Percentiles rank a stretch among this genome's conserved stretches.
Conservation (phyloP, 768 basidiomycete genomes). For the Epithele typhae region DNA sequence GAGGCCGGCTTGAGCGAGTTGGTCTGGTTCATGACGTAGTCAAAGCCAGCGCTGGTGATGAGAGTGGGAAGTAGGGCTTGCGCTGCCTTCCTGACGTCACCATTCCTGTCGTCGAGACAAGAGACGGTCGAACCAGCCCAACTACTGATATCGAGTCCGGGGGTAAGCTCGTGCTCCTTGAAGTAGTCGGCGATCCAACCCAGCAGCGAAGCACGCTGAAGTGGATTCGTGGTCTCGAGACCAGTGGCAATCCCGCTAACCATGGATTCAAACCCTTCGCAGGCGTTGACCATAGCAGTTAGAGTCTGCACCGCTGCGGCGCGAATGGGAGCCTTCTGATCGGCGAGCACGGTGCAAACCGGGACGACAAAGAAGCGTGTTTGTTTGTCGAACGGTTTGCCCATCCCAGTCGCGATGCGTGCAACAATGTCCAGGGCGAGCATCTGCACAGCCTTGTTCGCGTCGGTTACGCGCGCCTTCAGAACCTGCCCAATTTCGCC, state of each 20-base stretch:
- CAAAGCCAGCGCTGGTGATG: constrained; percentile 72
- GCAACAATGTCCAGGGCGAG: constrained; percentile 88
- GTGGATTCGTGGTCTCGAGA: constrained; percentile 82
- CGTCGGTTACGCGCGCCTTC: constrained; percentile 84
- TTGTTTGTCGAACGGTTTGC: constrained; percentile 91
- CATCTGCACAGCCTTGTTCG: constrained; percentile 90
- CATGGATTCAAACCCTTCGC: constrained; percentile 82
- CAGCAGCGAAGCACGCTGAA: constrained; percentile 76
- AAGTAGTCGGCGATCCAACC: constrained; percentile 81
- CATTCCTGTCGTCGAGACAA: constrained; percentile 86
- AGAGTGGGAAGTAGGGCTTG: constrained; percentile 75
- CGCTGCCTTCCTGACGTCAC: constrained; percentile 90
- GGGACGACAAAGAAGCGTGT: constrained; percentile 71
- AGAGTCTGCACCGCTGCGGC: constrained; percentile 73
- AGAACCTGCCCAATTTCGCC: constrained; percentile 89
- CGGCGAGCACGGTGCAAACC: constrained; percentile 80
- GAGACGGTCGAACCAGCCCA: constrained; percentile 64
- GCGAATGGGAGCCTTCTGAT: constrained; percentile 88
- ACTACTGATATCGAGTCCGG: constrained; percentile 61
- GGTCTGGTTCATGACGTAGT: constrained; percentile 83
- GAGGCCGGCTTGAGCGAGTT: constrained; percentile 90
- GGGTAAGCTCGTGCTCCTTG: constrained; percentile 52
- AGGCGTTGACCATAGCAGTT: constrained; percentile 77
- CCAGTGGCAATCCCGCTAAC: constrained; percentile 72
- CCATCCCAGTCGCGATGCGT: constrained; percentile 91